Base-by-base conservation (phyloP, 306 rosid species). In the Fagus crenata region DNA sequence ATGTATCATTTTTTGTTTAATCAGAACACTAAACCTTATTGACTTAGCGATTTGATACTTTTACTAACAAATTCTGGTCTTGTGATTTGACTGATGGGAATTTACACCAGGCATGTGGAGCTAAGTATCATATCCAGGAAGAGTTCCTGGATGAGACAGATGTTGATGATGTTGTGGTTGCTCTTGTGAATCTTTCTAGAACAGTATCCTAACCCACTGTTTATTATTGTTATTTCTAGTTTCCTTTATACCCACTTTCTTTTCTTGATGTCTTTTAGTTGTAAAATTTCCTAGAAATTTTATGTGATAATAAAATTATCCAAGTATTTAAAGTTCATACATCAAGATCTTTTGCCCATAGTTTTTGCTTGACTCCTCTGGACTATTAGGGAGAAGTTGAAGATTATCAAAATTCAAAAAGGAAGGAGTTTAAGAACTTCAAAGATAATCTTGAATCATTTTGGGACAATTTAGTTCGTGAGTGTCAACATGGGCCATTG, bases 111-210 rank as follows among this genome's bases (percentile, higher is more conserved):
- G 97, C 97, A 39, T 95, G 98, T 74, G 98, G 98, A 70, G 93
- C 95, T 69, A 95, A 88, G 86, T 90, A 86, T 82, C 77, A 76
- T 49, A 78, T 88, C 74, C 83, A 85, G 59, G 89, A 91, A 69
- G 98, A 90, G 75, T 90, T 87, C 49, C 63, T 95, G 84, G 96
- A 92, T 6, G 98, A 90, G 85, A 87, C 83, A 37, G 95, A 90
- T 77, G 97, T 95, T 18, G 98, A 95, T 71, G 97, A 90, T 82
- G 97, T 95, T 74, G 96, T 95, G 69, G 95, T 95, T 77, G 92
- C 93, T 74, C 95, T 92, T 53, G 98, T 92, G 72, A 88, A 85
- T 76, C 93, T 91, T 76, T 96, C 97, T 53, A 88, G 87, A 87
- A 82, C 61, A 81, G 98, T 95, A 92, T 85, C 81, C 85, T 71